Evolutionary conservation across 331 rosid genomes (phyloP), one percentile per base, ranked within the genome.

Genomic region (Pyrus hybrid): DNA sequence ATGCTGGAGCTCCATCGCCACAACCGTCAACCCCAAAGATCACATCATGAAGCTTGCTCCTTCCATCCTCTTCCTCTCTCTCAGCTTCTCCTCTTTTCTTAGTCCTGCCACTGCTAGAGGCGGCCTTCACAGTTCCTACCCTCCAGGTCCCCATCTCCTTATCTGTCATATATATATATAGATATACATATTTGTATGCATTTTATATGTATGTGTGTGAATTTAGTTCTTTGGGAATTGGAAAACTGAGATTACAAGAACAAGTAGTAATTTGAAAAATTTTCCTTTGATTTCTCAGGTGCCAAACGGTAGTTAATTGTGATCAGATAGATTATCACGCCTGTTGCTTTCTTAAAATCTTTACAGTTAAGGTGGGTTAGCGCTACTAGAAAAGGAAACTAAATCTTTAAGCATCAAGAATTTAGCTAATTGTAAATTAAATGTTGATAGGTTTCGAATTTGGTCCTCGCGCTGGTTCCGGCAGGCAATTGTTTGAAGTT

Each of bases 401-500:
- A n/a, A n/a, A n/a, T n/a, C n/a, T n/a, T n/a, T n/a, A n/a, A n/a
- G n/a, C n/a, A n/a, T n/a, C n/a, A n/a, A n/a, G n/a, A n/a, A n/a
- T n/a, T n/a, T n/a, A n/a, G n/a, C n/a, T n/a, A n/a, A n/a, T n/a
- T n/a, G n/a, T n/a, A n/a, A n/a, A n/a, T n/a, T n/a, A n/a, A n/a
- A n/a, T n/a, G n/a, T n/a, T n/a, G n/a, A n/a, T n/a, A n/a, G n/a
- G n/a, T n/a, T n/a, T n/a, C n/a, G n/a, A n/a, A n/a, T n/a, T n/a
- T n/a, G n/a, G n/a, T n/a, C n/a, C n/a, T n/a, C n/a, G n/a, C n/a
- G n/a, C n/a, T n/a, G n/a, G n/a, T n/a, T n/a, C n/a, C n/a, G n/a
- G n/a, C n/a, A n/a, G n/a, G n/a, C 82, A 77, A 13, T 86, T 94
- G 84, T 78, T 92, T 11, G 92, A 74, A 70, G 83, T 79, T 30